These are phyloP conservation scores for Luffa acutangula DNA, from an alignment of 306 rosid species.

Conservation along the genomic window DNA sequence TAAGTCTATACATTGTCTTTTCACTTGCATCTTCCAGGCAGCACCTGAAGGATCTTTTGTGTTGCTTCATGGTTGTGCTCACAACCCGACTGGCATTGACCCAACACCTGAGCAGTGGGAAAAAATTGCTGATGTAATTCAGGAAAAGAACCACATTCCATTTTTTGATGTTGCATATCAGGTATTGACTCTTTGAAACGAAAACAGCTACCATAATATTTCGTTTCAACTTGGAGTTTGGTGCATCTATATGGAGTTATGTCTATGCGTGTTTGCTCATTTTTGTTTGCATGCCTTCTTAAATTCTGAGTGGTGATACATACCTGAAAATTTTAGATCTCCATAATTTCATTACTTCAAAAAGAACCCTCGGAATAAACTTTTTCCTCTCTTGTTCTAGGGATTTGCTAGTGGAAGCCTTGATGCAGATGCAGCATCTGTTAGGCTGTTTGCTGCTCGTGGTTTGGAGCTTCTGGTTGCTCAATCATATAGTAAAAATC, in stretches of 20 bases:
- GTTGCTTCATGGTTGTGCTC: constrained; percentile 98
- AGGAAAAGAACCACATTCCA: constrained; percentile 72
- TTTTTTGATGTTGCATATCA: constrained; percentile 98
- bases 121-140: constrained; percentile 82
- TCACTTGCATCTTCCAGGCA: constrained; percentile 27
- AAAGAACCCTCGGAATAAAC: background rate
- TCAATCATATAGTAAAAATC: constrained; percentile 94
- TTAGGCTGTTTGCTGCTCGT: constrained; percentile 79
- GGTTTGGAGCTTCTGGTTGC: constrained; percentile 90
- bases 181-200: constrained; percentile 31
- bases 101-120: constrained; percentile 93
- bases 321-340: background rate
- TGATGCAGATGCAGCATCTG: constrained; percentile 79
- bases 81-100: constrained; percentile 97
- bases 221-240: background rate
- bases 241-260: background rate
- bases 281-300: background rate
- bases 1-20: background rate
- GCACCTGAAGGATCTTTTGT: constrained; percentile 95
- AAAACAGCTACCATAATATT: background rate
- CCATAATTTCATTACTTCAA: background rate
- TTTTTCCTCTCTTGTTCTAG: constrained; percentile 21
- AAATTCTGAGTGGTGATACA: background rate
- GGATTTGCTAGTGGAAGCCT: constrained; percentile 99
- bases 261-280: background rate